Conservation (phyloP, 176 grass and related monocot species). For the Sorghum bicolor region Sorghum_bicolor_NCBIv3 NC_012870.2:61329501-61330000, state of each 20-base stretch:
- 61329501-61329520: slow-evolving; percentile 34
- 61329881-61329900: background rate
- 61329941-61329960: background rate
- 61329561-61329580: slow-evolving; percentile 4
- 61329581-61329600: background rate
- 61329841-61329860: background rate
- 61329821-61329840: background rate
- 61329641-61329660: background rate
- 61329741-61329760: background rate
- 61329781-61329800: background rate
- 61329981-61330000: background rate
- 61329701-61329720: background rate
- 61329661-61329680: background rate
- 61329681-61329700: background rate
- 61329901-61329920: background rate
- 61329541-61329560: slow-evolving; percentile 42
- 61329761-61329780: background rate
- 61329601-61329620: background rate
- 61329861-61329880: background rate
- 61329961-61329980: background rate
- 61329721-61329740: background rate
- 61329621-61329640: background rate
- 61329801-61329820: background rate
- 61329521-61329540: slow-evolving; percentile 63
- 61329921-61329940: background rate